Base-by-base conservation (phyloP, 2,329 filamentous ascomycete genomes). In the Neopestalotiopsis clavispora region DNA sequence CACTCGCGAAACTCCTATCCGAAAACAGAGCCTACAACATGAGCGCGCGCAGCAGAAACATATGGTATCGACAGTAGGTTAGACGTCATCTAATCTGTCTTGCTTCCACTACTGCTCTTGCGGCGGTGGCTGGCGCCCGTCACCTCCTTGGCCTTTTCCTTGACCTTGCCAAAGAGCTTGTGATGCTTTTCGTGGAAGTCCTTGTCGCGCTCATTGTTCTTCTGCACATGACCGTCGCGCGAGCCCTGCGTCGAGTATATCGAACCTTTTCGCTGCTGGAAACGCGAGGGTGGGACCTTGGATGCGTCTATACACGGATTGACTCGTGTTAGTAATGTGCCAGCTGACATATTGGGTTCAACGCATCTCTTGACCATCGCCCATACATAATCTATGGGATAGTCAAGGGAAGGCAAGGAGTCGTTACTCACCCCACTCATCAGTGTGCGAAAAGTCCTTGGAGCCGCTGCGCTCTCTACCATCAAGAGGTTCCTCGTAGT, bases 241-340 rank as follows among this genome's bases (percentile, higher is more conserved):
- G 88, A 90, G 74, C 83, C 83, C 2, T 88, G 90, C 9, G 90
- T 92, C 61, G 89, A 87, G 77, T 89, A 91, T 79, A 92, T 90
- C 76, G 88, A 91, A 67, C 90, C 90, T 79, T 90, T 89, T 75
- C 88, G 87, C 80, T 91, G 91, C 79, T 92, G 90, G 81, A 92
- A 92, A 61, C 88, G 88, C 71, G 86, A 90, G 10, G 90, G 90
- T 1, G 88, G 88, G 0, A 91, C 89, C 79, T 92, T 92, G 73
- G 87, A 85, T 4, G 90, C 90, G 78, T 92, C 90, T 89, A 63
- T 69, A 45, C 12, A 30, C 10, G 40, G 32, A 28, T 20, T 13
- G 14, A 14, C 32, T 28, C 17, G 17, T 60, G 20, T 34, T 32
- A 63, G 30, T 42, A 23, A 63, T n/a, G 23, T 9, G 42, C 14